Conservation (phyloP, 352 stramenopile species). For the Globisporangium cylindrosporum region DNA sequence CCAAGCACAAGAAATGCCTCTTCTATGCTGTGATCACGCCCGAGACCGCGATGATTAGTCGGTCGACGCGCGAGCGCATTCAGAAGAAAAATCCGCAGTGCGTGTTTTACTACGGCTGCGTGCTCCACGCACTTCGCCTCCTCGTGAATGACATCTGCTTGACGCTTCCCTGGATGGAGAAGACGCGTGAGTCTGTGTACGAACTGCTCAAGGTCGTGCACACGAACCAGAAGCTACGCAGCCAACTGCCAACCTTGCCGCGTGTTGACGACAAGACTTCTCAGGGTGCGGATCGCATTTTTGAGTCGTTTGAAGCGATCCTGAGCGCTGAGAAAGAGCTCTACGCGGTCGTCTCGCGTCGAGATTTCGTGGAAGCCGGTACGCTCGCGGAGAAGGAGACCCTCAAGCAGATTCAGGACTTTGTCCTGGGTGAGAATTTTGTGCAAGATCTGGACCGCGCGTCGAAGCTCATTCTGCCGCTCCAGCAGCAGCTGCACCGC, state of each 20-base stretch:
- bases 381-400: conserved; percentile 40
- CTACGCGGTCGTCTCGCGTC: conserved; percentile 47
- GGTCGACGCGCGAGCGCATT: conserved; percentile 44
- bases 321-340: conserved; percentile 52
- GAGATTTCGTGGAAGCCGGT: conserved; percentile 53
- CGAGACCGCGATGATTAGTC: conserved; percentile 35
- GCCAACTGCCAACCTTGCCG: conserved; percentile 21
- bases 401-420: conserved; percentile 56
- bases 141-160: conserved; percentile 50
- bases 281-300: conserved; percentile 19
- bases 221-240: conserved; percentile 43
- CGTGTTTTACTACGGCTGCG: conserved; percentile 66
- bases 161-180: conserved; percentile 51
- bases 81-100: conserved; percentile 58
- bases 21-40: conserved; percentile 54
- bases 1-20: conserved; percentile 48
- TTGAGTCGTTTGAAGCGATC: conserved; percentile 42
- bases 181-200: conserved; percentile 30
- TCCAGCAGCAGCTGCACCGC: conserved; percentile 51
- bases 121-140: conserved; percentile 41
- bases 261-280: neutral
- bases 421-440: conserved; percentile 62
- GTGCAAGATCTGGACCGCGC: conserved; percentile 53
- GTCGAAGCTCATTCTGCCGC: conserved; percentile 48
- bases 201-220: conserved; percentile 45